Conservation (phyloP, 805 yeast species). For the Hyphopichia homilentoma region DNA sequence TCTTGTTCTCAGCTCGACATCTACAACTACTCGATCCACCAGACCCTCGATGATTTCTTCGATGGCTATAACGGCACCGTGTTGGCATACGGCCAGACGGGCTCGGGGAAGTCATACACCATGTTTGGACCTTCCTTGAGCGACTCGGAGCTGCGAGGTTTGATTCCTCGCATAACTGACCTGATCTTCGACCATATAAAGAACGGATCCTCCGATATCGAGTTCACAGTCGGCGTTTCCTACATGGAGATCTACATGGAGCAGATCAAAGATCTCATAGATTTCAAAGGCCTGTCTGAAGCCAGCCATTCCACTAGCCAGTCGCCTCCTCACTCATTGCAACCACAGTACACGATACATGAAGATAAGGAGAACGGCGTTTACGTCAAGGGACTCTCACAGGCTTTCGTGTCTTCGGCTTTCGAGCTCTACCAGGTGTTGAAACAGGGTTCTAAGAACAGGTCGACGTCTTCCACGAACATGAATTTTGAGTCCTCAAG, state of each 20-base stretch:
- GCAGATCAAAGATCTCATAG: slow-evolving; percentile 64
- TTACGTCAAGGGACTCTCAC: slow-evolving; percentile 66
- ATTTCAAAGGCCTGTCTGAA: slow-evolving; percentile 16
- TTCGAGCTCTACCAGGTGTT: slow-evolving; percentile 57
- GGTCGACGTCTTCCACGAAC: slow-evolving; percentile 59
- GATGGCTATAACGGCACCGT: slow-evolving; percentile 77
- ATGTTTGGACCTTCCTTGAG: slow-evolving; percentile 59
- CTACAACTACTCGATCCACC: slow-evolving; percentile 54
- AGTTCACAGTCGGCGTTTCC: slow-evolving; percentile 64
- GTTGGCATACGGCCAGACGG: slow-evolving; percentile 76
- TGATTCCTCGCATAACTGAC: slow-evolving; percentile 70
- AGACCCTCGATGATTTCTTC: slow-evolving; percentile 66
- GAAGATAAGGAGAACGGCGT: slow-evolving; percentile 65
- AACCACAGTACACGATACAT: slow-evolving; percentile 46
- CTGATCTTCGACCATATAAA: slow-evolving; percentile 56
- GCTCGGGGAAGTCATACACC: slow-evolving; percentile 73
- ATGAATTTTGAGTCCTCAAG: slow-evolving; percentile 75
- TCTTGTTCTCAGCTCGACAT: slow-evolving; percentile 52
- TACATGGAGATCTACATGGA: slow-evolving; percentile 84
- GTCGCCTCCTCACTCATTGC: slow-evolving; percentile 9
- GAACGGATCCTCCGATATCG: slow-evolving; percentile 45
- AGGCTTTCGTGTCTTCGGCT: slow-evolving; percentile 54
- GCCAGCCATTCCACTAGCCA: slow-evolving; percentile 38
- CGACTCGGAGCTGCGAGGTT: slow-evolving; percentile 45
- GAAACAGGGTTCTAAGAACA: slow-evolving; percentile 51